Evolutionary conservation across 331 rosid genomes (phyloP), one percentile per base, ranked within the genome.

Genomic region (Malus hybrid): DNA sequence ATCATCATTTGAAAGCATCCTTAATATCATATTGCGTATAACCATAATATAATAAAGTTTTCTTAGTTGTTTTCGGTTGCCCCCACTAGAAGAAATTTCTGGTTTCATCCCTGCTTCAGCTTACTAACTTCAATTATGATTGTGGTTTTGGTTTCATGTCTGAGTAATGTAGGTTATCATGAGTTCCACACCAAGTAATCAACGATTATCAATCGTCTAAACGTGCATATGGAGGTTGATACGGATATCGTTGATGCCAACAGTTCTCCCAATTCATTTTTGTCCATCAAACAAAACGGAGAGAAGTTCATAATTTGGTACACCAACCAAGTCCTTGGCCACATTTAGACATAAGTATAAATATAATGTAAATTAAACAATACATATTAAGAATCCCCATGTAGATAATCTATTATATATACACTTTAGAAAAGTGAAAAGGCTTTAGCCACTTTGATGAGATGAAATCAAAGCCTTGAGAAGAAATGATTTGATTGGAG

Each of bases 401-500:
- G 3, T 10, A 27, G 66, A 61, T 61, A 61, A 61, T 61, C 33
- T 61, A 13, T 61, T 61, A 46, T 48, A 48, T 50, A 44, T 14
- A 50, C 12, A 39, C 16, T 46, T 22, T n/a, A 15, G 55, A 22
- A 67, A 29, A 69, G 61, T 31, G 42, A 46, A 48, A 46, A 4
- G 39, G 39, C 16, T 22, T 67, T 12, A 29, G 29, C 52, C 65
- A 24, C 65, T 60, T 60, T 2, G 57, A 52, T 24, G 9, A 60
- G 33, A 24, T 60, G 65, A 60, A 16, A 67, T 66, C 72, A 84
- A 77, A 82, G 89, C 86, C 83, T 80, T 32, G 88, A 86, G 88
- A 83, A 84, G 71, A 70, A 63, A 65, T 22, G 32, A 71, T 81
- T 76, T 80, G 86, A 89, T 86, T 85, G 85, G 84, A 71, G 67